phyloP scores from a whole-genome alignment of 805 yeast genomes.

The Yamadazyma tumulicola region DNA sequence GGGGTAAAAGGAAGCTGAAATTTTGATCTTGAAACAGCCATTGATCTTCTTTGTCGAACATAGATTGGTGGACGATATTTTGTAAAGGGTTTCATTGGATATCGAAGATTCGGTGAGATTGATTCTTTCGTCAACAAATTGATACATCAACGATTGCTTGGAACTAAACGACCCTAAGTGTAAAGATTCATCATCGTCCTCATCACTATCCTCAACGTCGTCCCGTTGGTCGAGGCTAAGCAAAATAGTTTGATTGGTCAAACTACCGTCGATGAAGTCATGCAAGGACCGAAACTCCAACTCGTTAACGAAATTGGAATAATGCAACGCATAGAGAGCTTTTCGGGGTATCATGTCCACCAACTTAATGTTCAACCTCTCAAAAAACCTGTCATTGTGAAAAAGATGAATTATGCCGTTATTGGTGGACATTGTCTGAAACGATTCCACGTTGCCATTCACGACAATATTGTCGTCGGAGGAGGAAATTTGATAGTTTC shows the following conservation, averaged over 20 bases:
- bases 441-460: slow-evolving; percentile 17
- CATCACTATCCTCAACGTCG: slow-evolving; percentile 25
- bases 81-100: slow-evolving; percentile 14
- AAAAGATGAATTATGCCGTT: slow-evolving; percentile 37
- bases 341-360: slow-evolving; percentile 32
- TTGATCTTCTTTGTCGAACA: slow-evolving; percentile 61
- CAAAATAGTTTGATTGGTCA: slow-evolving; percentile 58
- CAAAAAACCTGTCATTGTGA: slow-evolving; percentile 18
- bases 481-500: slow-evolving; percentile 10
- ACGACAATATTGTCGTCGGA: slow-evolving; percentile 14
- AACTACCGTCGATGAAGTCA: slow-evolving; percentile 52
- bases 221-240: slow-evolving; percentile 40
- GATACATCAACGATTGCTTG: slow-evolving; percentile 50
- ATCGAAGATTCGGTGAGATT: slow-evolving; percentile 19
- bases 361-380: slow-evolving; percentile 17
- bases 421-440: slow-evolving; percentile 15
- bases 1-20: slow-evolving; percentile 21
- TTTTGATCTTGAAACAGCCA: slow-evolving; percentile 46
- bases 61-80: slow-evolving; percentile 47
- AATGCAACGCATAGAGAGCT: slow-evolving; percentile 41
- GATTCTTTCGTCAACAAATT: slow-evolving; percentile 51
- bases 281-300: slow-evolving; percentile 56
- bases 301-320: slow-evolving; percentile 66
- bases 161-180: slow-evolving; percentile 25
- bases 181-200: slow-evolving; percentile 9